Conservation (phyloP, 352 stramenopile genomes). For the Phytophthora pini region DNA sequence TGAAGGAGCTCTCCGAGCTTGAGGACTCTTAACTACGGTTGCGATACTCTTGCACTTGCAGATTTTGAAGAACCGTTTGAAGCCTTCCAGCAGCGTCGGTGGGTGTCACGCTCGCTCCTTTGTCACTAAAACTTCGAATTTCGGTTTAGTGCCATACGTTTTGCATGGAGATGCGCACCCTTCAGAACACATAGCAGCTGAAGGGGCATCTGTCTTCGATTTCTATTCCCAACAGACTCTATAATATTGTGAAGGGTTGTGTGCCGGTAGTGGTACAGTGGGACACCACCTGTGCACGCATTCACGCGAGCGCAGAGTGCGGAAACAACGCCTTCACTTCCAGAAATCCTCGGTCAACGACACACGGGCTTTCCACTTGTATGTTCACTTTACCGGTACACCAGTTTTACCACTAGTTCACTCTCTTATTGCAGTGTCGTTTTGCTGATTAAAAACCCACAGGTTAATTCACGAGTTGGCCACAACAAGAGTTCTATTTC, state of each 20-base stretch:
- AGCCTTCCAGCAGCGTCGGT: constrained; percentile 13
- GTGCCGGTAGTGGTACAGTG: constrained; percentile 15
- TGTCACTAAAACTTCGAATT: constrained; percentile 3
- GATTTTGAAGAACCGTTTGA: too few species aligned
- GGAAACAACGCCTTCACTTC: constrained; percentile 16
- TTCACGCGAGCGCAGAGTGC: constrained; percentile 11
- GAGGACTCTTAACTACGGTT: too few species aligned
- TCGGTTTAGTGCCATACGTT: constrained; percentile 14
- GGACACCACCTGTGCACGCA: constrained; percentile 20
- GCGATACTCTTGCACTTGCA: too few species aligned
- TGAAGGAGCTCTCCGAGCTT: too few species aligned
- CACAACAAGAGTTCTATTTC: constrained; percentile 15
- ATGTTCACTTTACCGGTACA: neutral
- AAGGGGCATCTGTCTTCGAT: constrained; percentile 3
- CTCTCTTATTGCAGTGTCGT: too few species aligned
- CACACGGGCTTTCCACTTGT: neutral
- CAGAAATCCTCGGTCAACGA: constrained; percentile 20
- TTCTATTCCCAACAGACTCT: neutral
- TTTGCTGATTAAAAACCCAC: neutral
- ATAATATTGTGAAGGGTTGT: constrained; percentile 11
- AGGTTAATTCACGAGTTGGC: neutral
- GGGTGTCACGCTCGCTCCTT: constrained; percentile 7
- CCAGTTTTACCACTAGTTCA: neutral
- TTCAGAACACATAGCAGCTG: constrained; percentile 13
- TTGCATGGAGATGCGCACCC: constrained; percentile 16